Conservation (phyloP, 352 stramenopile species). For the Phytophthora brassicae region DNA sequence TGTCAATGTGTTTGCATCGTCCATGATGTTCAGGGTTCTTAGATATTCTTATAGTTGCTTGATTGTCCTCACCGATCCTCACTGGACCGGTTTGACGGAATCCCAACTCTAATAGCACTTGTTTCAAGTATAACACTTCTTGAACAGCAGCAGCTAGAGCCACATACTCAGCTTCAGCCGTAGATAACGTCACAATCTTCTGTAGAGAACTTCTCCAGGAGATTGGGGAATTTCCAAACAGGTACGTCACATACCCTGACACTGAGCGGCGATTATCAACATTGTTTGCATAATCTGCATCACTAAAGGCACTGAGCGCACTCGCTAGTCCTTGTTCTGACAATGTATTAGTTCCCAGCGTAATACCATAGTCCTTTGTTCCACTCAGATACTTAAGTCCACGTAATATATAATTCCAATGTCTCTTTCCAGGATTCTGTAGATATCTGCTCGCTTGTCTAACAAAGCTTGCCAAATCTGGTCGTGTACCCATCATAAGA, state of each 20-base stretch:
- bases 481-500: slow-evolving; percentile 10
- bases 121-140: too few relatives aligned
- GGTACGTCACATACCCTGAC: slow-evolving; percentile 11
- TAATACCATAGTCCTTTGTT: not conserved
- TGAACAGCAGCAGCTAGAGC: slow-evolving; percentile 1
- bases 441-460: too few relatives aligned
- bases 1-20: slow-evolving; percentile 16
- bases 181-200: slow-evolving; percentile 11
- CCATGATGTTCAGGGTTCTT: slow-evolving; percentile 16
- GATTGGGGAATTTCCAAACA: slow-evolving; percentile 20
- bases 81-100: not conserved
- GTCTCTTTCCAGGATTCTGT: not conserved
- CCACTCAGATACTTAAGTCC: slow-evolving; percentile 12
- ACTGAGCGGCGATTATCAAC: slow-evolving; percentile 7
- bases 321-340: not conserved
- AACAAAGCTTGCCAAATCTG: too few relatives aligned
- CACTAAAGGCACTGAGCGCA: not conserved
- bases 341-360: too few relatives aligned
- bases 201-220: slow-evolving; percentile 19
- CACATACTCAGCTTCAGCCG: slow-evolving; percentile 19
- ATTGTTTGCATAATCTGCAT: slow-evolving; percentile 8
- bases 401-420: slow-evolving; percentile 16
- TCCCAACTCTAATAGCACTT: too few relatives aligned
- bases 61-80: slow-evolving; percentile 15
- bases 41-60: slow-evolving; percentile 19